Evolutionary conservation across 2,329 filamentous ascomycete genomes (phyloP), one percentile per base, ranked within the genome.

Genomic region (Fusarium acutatum): DNA sequence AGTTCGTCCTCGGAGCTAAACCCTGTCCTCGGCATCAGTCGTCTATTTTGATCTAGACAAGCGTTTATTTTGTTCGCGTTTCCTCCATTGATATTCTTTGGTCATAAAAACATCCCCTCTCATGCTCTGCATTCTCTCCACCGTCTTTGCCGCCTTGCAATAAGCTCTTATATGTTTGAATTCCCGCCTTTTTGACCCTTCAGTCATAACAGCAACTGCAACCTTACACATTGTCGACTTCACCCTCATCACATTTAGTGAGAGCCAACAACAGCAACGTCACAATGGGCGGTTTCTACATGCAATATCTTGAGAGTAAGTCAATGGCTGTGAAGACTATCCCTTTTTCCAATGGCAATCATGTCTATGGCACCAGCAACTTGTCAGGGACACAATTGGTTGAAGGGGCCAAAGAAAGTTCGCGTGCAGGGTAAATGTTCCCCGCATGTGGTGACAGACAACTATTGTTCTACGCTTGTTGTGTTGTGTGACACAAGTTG

Each of bases 301-400:
- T 92, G 87, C 90, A 93, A 79, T 93, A 93, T 81, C 86, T 93
- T 74, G 90, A 92, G 81, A 93, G 91, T 93, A 91, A 89, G 91
- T 92, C 76, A 57, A 69, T 60, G 74, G 75, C 61, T 60, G 58
- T 69, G 60, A 58, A 53, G 40, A 28, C n/a, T n/a, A 54, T 49
- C 47, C 32, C 56, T 24, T 70, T 73, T 41, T 68, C 60, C 32
- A 50, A 43, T 50, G 58, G 47, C 73, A 78, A 77, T 78, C 67
- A 17, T 62, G 50, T 54, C 54, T 52, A 49, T 52, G 43, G 49
- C 50, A 52, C 52, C 73, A 57, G 67, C 63, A 77, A 75, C 77
- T 74, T 60, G 59, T 63, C 58, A 46, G 61, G 32, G 28, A 62
- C 54, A 58, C 50, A 38, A 60, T 59, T 63, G 22, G 63, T 41